These are phyloP conservation scores for Phyllostachys edulis DNA, from an alignment of 176 grass and related monocot genomes.

Conservation along the genomic window DNA sequence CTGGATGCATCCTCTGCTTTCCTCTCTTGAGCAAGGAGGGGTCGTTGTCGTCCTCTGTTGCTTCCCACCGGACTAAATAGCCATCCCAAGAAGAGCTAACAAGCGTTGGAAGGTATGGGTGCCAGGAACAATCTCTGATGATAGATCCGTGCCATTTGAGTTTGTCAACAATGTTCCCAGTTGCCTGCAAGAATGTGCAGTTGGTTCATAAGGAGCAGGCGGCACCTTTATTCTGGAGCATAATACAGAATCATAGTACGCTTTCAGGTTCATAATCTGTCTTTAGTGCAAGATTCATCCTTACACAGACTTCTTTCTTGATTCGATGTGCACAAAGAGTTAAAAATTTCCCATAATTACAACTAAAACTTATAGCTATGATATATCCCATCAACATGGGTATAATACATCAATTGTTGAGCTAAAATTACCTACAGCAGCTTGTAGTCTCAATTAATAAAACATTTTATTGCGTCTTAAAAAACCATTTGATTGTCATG, in stretches of 20 bases:
- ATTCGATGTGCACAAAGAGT: background rate
- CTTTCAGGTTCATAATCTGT: background rate
- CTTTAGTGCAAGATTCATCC: background rate
- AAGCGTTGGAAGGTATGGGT: constrained; percentile 57
- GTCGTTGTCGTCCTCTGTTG: constrained; percentile 37
- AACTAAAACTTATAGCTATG: background rate
- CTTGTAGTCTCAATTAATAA: no score
- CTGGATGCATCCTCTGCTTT: constrained; percentile 23
- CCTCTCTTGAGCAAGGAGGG: constrained; percentile 27
- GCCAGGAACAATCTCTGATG: constrained; percentile 78
- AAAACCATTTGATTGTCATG: no score
- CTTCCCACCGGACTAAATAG: constrained; percentile 55
- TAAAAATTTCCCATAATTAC: background rate
- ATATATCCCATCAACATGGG: background rate
- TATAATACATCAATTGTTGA: background rate
- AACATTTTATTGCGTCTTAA: no score
- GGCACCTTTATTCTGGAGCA: background rate
- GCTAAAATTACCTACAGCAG: background rate
- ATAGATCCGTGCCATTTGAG: constrained; percentile 48
- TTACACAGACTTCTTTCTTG: background rate
- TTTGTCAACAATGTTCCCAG: constrained; percentile 51
- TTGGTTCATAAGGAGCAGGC: background rate
- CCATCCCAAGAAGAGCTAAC: constrained; percentile 81
- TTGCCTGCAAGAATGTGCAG: constrained; percentile 38
- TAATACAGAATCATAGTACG: background rate